Conservation (phyloP, 176 grass and related monocot genomes). For the Aegilops umbellulata region DNA sequence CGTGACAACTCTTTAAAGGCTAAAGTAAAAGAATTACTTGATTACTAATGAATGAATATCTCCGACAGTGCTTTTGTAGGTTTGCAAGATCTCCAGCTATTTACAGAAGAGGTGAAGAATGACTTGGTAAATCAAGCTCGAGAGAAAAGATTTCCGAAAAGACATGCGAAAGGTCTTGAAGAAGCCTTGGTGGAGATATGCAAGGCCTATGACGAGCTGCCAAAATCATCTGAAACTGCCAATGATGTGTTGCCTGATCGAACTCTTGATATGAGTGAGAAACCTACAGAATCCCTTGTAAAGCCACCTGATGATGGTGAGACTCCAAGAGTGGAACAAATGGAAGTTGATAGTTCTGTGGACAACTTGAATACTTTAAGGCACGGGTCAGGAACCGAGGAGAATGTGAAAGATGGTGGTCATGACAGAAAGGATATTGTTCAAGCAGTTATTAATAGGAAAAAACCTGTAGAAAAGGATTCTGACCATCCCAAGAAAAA, state of each 20-base stretch:
- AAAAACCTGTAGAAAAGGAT: constrained; percentile 35
- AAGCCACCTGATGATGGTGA: constrained; percentile 41
- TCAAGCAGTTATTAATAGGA: constrained; percentile 39
- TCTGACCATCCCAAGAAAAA: constrained; percentile 30
- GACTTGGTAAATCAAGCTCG: constrained; percentile 56
- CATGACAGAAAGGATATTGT: constrained; percentile 33
- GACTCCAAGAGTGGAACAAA: constrained; percentile 32
- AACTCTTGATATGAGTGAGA: constrained; percentile 42
- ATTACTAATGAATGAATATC: constrained; percentile 30
- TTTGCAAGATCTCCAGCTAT: constrained; percentile 80
- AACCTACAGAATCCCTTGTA: constrained; percentile 40
- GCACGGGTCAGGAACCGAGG: constrained; percentile 19
- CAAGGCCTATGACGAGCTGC: constrained; percentile 64
- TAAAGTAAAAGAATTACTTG: constrained; percentile 19
- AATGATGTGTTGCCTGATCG: constrained; percentile 26
- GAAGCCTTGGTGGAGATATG: constrained; percentile 88
- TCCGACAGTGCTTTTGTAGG: constrained; percentile 75
- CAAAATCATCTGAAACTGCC: constrained; percentile 46
- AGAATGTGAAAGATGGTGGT: constrained; percentile 17
- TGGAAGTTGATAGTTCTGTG: constrained; percentile 33
- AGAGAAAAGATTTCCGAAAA: constrained; percentile 62
- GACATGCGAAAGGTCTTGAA: constrained; percentile 52
- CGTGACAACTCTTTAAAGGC: neutral
- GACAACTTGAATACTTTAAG: constrained; percentile 35
- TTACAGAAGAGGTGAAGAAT: constrained; percentile 69